Evolutionary conservation across 2,329 filamentous ascomycete genomes (phyloP).

Genomic region (Teratosphaeria pseudoeucalypti): DNA sequence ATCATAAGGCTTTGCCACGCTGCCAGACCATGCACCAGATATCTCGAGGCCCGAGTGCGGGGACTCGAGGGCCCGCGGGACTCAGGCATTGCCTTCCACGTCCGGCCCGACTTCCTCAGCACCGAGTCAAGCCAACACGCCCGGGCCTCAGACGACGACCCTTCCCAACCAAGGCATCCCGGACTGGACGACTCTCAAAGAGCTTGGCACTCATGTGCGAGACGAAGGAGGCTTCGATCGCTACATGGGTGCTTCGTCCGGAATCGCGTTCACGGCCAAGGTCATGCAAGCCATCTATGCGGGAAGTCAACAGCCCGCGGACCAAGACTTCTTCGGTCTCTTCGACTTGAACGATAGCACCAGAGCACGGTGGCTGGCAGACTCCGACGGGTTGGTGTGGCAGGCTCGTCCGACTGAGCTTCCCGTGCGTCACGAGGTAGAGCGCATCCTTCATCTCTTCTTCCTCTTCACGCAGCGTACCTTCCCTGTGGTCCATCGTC

Average conservation of each 20-base stretch:
- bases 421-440: not conserved
- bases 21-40: not conserved
- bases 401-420: not conserved
- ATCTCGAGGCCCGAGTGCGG: constrained; percentile 2
- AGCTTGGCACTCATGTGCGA: constrained; percentile 6
- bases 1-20: not conserved
- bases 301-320: constrained; percentile 3
- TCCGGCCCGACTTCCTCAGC: not conserved
- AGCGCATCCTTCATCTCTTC: constrained; percentile 3
- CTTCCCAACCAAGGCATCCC: not conserved
- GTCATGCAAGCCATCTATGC: constrained; percentile 4
- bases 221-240: constrained; percentile 8
- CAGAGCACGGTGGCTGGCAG: not conserved
- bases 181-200: constrained; percentile 5
- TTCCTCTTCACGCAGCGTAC: constrained; percentile 7
- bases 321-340: constrained; percentile 4
- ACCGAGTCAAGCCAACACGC: not conserved
- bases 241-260: constrained; percentile 9
- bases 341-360: constrained; percentile 6
- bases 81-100: not conserved
- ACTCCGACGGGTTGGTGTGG: not conserved
- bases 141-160: not conserved
- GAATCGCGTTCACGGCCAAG: constrained; percentile 5
- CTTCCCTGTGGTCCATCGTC: constrained; percentile 7
- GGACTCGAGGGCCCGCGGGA: constrained; percentile 4